Evolutionary conservation across 129 eudicot genomes (phyloP), one percentile per base, ranked within the genome.

Genomic region (Oenanthe sinensis): DNA sequence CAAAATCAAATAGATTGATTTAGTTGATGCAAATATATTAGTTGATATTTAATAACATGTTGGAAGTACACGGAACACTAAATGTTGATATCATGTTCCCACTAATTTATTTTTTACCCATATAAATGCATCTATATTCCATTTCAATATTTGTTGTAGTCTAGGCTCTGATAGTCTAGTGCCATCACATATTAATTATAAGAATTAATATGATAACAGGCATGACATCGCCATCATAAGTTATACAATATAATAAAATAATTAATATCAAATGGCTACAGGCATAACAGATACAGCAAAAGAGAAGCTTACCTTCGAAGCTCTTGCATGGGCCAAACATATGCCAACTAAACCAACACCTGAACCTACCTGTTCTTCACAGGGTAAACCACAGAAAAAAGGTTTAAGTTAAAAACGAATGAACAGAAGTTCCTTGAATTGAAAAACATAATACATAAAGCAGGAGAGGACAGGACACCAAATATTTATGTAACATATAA

Each of bases 281-380:
- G 26, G 62, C 62, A 62, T 26, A 7, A 62, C 37, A 43, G 69
- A 62, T 49, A 48, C 69, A 55, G 73, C 37, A 65, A 67, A 74
- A 46, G 45, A 52, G 71, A 84, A 79, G 49, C 86, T 83, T 80
- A 82, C 98, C 87, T 87, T 85, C 16, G 97, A 89, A 73, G 96
- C 96, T 77, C 90, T 88, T 48, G 82, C 96, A 49, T 83, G 87
- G 60, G 90, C 80, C 73, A 93, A 87, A 85, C 97, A 91, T 26
- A 91, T 78, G 82, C 98, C 98, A 79, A 93, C 96, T 91, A 93
- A 83, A 75, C 98, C 98, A 82, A 88, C 98, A 44, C 98, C 98
- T n/a, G 98, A 91, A 73, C 98, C 98, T 76, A 93, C 91, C 98
- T 93, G 90, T 82, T 84, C 40, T 79, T 69, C 40, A 75, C 30